phyloP scores from a whole-genome alignment of 257 asterid species.

The Handroanthus guayacan region DNA sequence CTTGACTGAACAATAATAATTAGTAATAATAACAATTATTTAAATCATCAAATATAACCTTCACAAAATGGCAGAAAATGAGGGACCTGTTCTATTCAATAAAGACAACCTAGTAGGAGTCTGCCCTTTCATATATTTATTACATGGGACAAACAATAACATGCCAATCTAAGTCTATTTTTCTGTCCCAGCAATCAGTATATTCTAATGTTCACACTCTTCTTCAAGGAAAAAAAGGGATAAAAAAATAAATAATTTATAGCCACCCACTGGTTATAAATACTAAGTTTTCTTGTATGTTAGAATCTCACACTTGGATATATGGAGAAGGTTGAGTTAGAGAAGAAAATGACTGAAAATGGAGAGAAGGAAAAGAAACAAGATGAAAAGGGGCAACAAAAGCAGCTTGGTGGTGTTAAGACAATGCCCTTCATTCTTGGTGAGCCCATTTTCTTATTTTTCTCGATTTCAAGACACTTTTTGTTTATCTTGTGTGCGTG shows the following conservation, averaged over 20 bases:
- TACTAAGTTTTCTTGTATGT: slow-evolving; percentile 13
- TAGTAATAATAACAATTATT: neutral
- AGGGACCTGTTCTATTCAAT: neutral
- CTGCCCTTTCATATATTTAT: neutral
- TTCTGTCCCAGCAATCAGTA: slow-evolving; percentile 37
- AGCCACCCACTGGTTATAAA: slow-evolving; percentile 37
- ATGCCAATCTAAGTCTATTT: slow-evolving; percentile 33
- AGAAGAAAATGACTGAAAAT: slow-evolving; percentile 47
- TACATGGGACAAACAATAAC: slow-evolving; percentile 46
- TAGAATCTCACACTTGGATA: slow-evolving; percentile 22
- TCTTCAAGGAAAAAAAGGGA: neutral
- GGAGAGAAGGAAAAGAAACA: slow-evolving; percentile 42
- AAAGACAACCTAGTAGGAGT: slow-evolving; percentile 1
- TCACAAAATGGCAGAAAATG: neutral
- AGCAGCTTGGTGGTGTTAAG: slow-evolving; percentile 69
- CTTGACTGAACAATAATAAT: neutral
- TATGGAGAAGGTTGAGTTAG: slow-evolving; percentile 45
- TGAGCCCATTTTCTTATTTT: slow-evolving; percentile 26
- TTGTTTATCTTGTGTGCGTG: neutral
- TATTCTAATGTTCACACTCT: neutral
- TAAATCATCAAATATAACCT: neutral
- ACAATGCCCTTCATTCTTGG: slow-evolving; percentile 92
- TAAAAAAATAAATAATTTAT: neutral
- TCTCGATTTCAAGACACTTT: neutral
- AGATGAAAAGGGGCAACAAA: slow-evolving; percentile 21